Evolutionary conservation across 805 yeast genomes (phyloP).

Genomic region (Yarrowia divulgata): DNA sequence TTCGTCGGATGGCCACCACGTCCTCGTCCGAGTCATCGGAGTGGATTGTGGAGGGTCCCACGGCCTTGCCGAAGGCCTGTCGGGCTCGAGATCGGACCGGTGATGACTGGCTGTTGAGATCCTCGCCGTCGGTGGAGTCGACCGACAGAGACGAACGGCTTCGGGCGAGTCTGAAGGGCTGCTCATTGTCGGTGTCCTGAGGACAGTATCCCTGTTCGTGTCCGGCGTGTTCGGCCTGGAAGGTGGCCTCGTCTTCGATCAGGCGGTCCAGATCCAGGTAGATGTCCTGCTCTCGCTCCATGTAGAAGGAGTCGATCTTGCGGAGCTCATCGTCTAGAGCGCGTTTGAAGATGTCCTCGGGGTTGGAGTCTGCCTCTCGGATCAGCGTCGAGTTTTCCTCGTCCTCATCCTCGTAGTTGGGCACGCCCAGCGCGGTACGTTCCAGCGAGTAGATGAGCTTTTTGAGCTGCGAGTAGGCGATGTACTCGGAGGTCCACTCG

Average conservation of each 20-base stretch:
- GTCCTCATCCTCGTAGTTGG: slow-evolving; percentile 42
- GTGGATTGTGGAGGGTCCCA: slow-evolving; percentile 21
- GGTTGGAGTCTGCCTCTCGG: slow-evolving; percentile 55
- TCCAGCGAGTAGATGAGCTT: slow-evolving; percentile 84
- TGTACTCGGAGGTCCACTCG: slow-evolving; percentile 93
- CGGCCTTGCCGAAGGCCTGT: slow-evolving; percentile 17
- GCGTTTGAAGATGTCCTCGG: slow-evolving; percentile 64
- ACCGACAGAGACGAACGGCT: slow-evolving; percentile 32
- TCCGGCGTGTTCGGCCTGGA: slow-evolving; percentile 38
- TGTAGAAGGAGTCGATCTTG: slow-evolving; percentile 79
- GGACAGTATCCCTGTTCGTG: slow-evolving; percentile 33
- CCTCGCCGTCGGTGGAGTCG: slow-evolving; percentile 37
- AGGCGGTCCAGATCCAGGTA: slow-evolving; percentile 62
- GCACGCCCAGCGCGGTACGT: slow-evolving; percentile 58
- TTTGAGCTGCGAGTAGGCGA: slow-evolving; percentile 87
- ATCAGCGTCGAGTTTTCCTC: slow-evolving; percentile 46
- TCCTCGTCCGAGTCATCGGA: slow-evolving; percentile 34
- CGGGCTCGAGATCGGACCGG: slow-evolving; percentile 24
- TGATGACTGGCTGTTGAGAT: slow-evolving; percentile 7
- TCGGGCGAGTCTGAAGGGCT: slow-evolving; percentile 31
- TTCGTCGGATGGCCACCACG: slow-evolving; percentile 21
- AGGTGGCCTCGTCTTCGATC: slow-evolving; percentile 64
- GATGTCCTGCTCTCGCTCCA: slow-evolving; percentile 67
- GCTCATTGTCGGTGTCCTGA: slow-evolving; percentile 33
- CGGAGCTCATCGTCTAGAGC: slow-evolving; percentile 79